Conservation (phyloP, 495 filamentous ascomycete genomes). For the Talaromyces thailandensis region DNA sequence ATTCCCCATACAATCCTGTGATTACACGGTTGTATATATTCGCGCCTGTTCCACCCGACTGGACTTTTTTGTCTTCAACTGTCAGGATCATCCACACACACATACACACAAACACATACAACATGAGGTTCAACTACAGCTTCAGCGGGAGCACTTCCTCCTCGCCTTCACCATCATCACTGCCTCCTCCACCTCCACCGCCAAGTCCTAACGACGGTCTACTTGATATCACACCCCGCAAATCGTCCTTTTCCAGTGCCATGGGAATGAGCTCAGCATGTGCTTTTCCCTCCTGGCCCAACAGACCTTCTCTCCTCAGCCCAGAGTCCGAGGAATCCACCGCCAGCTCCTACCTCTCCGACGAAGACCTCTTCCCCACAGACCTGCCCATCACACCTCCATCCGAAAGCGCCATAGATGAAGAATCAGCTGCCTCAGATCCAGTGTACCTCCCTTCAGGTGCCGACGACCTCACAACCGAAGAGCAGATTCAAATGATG, state of each 20-base stretch:
- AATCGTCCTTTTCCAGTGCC: conserved; percentile 35
- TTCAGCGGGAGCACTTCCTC: conserved; percentile 19
- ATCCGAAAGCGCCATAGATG: conserved; percentile 20
- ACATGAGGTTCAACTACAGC: conserved; percentile 28
- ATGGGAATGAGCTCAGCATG: conserved; percentile 36
- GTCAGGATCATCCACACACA: not conserved
- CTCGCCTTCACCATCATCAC: conserved; percentile 24
- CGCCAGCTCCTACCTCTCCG: conserved; percentile 37
- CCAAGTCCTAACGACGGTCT: conserved; percentile 31
- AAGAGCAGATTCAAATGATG: conserved; percentile 33
- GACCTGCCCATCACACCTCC: conserved; percentile 21
- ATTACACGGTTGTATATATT: not conserved
- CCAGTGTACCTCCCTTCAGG: conserved; percentile 9
- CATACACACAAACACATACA: not conserved
- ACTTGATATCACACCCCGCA: conserved; percentile 37
- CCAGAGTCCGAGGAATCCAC: conserved; percentile 24
- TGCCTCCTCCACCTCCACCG: conserved; percentile 28
- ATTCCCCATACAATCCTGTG: not conserved
- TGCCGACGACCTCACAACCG: conserved; percentile 22
- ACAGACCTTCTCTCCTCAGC: conserved; percentile 34
- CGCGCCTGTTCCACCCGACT: not conserved
- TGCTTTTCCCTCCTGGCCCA: conserved; percentile 47
- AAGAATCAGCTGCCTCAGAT: conserved; percentile 21
- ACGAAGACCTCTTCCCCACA: conserved; percentile 40
- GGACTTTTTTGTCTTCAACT: not conserved